Percentiles rank a stretch among this genome's conserved stretches.
phyloP scores from a whole-genome alignment of 345 rosid species.

The Syzygium oleosum region DNA sequence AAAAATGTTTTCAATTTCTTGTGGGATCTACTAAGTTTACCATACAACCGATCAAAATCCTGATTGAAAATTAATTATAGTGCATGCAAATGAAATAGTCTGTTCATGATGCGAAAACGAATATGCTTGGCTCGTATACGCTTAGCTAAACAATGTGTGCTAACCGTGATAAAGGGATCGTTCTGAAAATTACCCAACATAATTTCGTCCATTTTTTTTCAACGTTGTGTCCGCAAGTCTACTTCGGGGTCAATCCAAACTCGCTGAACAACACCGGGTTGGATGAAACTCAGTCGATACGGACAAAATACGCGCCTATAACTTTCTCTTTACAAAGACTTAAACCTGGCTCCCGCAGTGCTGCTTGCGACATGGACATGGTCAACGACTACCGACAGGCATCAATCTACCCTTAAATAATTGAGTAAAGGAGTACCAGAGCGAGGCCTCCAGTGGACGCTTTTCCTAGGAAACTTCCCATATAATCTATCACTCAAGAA shows the following conservation, averaged over 20 bases:
- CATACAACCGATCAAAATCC: not conserved
- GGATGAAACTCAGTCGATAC: not conserved
- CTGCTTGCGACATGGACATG: rapidly evolving
- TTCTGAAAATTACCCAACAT: not conserved
- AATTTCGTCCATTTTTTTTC: not conserved
- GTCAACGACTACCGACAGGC: rapidly evolving
- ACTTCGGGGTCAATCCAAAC: not conserved
- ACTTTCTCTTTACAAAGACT: too few species aligned
- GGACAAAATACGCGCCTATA: too few species aligned
- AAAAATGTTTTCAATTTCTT: too few species aligned
- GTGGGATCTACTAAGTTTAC: not conserved
- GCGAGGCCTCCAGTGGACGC: not conserved
- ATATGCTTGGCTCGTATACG: not conserved
- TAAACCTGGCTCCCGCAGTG: too few species aligned
- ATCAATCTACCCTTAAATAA: rapidly evolving
- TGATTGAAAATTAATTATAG: not conserved
- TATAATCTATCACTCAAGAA: rapidly evolving
- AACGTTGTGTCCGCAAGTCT: not conserved
- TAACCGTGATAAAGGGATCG: not conserved
- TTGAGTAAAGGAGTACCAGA: rapidly evolving
- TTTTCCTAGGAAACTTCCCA: not conserved
- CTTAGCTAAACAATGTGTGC: rapidly evolving
- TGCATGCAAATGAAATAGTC: rapidly evolving
- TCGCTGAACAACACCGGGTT: not conserved
- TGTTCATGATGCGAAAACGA: not conserved